These are phyloP conservation scores for Saccharomyces hybrid DNA, from an alignment of 1,139 yeast genomes.

Conservation along the genomic window DNA sequence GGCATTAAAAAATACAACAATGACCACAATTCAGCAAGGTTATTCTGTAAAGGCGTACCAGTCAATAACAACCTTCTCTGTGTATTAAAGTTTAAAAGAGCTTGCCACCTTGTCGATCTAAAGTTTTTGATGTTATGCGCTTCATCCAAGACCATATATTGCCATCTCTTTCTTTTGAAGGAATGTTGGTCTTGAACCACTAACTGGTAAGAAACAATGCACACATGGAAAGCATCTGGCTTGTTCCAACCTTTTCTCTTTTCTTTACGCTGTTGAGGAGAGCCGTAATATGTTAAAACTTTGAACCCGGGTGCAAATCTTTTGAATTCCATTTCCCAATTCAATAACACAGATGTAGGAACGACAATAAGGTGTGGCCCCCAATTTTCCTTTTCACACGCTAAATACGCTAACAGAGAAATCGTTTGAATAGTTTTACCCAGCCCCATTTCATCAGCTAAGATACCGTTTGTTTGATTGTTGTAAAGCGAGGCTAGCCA, in stretches of 20 bases:
- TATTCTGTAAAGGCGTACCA: conserved; percentile 93
- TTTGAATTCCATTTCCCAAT: conserved; percentile 99
- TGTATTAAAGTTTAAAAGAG: conserved; percentile 85
- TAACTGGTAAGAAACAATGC: conserved; percentile 92
- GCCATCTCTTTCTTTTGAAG: conserved; percentile 88
- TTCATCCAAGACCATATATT: conserved; percentile 93
- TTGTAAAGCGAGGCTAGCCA: conserved; percentile 95
- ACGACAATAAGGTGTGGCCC: conserved; percentile 96
- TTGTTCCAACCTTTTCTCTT: conserved; percentile 97
- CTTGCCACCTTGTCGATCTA: conserved; percentile 95
- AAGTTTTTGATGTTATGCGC: conserved; percentile 97
- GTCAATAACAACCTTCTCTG: conserved; percentile 81
- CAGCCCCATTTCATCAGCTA: conserved; percentile 98
- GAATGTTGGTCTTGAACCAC: conserved; percentile 96
- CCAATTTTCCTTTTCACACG: conserved; percentile 92
- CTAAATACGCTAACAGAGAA: conserved; percentile 74
- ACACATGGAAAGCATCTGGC: conserved; percentile 91
- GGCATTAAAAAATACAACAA: conserved; percentile 93
- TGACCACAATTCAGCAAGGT: conserved; percentile 91
- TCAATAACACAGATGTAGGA: conserved; percentile 96
- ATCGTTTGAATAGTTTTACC: conserved; percentile 98
- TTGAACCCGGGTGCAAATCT: conserved; percentile 98
- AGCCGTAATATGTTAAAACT: conserved; percentile 90
- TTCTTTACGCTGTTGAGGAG: conserved; percentile 95
- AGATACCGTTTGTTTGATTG: conserved; percentile 88